Evolutionary conservation across 2,329 filamentous ascomycete species (phyloP).

Genomic region (Diplodia sapinea): DNA sequence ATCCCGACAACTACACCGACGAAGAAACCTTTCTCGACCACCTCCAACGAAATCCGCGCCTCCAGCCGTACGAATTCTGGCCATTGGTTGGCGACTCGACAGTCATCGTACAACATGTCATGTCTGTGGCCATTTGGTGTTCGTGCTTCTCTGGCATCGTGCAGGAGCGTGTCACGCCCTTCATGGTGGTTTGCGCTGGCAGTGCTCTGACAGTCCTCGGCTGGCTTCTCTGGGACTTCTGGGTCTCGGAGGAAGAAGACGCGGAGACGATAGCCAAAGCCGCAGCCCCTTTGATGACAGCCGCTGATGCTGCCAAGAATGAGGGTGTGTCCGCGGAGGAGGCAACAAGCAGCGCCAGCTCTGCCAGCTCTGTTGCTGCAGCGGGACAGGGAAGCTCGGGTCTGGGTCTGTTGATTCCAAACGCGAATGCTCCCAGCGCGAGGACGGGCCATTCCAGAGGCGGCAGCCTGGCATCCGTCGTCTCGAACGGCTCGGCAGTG

Average conservation of each 20-base stretch:
- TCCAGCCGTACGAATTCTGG: constrained; percentile 98
- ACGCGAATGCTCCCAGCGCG: constrained; percentile 22
- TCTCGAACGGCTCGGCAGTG: constrained; percentile 52
- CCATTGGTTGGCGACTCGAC: constrained; percentile 92
- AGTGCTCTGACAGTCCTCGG: constrained; percentile 82
- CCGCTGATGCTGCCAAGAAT: constrained; percentile 17
- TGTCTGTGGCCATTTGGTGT: constrained; percentile 91
- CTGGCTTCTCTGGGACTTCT: constrained; percentile 91
- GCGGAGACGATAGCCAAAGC: constrained; percentile 43
- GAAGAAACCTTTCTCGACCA: constrained; percentile 96
- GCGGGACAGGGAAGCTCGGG: constrained; percentile 33
- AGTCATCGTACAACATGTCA: constrained; percentile 96
- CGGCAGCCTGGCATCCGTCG: constrained; percentile 62
- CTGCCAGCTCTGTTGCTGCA: constrained; percentile 22
- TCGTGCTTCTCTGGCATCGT: constrained; percentile 93
- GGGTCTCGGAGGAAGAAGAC: constrained; percentile 76
- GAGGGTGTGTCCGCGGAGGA: constrained; percentile 32
- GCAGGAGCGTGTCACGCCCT: constrained; percentile 82
- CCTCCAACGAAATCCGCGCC: constrained; percentile 88
- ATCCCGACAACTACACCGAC: constrained; percentile 99
- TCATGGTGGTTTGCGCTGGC: constrained; percentile 85
- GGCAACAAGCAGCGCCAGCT: constrained; percentile 33
- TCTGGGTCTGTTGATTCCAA: constrained; percentile 47
- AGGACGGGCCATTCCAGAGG: constrained; percentile 55
- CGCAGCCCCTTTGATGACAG: constrained; percentile 35